Evolutionary conservation across 768 basidiomycete genomes (phyloP), one percentile per base, ranked within the genome.

Genomic region (Agaricus sinodeliciosus): DNA sequence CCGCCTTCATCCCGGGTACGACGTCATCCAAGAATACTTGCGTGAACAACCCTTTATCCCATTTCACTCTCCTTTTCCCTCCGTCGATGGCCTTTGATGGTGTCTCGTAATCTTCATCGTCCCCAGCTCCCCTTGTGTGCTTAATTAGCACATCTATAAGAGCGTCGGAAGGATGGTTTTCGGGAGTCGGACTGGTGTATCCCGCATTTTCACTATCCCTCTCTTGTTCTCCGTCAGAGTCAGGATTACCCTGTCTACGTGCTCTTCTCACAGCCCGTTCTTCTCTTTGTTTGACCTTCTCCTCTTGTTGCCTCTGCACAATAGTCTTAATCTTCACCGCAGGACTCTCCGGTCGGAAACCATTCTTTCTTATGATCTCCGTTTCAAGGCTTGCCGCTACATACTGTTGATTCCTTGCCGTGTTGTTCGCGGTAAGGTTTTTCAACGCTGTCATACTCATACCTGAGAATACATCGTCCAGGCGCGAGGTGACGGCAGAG

Each of bases 41-140:
- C 9, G 79, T 84, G 42, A 74, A 80, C 57, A 91, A 68, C 11
- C 84, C 84, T 44, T 73, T 73, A 61, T 90, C 79, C 90, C 90
- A 92, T 63, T 87, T 86, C 40, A 92, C 90, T 50, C 81, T 72
- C 62, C 83, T 78, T 61, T 69, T 67, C 44, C 69, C 68, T 16
- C 63, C 69, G 25, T 68, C 70, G 16, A 69, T 63, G 13, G 71
- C 64, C 64, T 79, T 81, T 49, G 66, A 49, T 34, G 88, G 87
- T 9, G 85, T 87, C 60, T 77, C 75, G 58, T 89, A 90, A 55
- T 89, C 88, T 59, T 85, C 89, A 25, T 90, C 87, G 22, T 93
- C 90, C 2, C 90, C 90, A 3, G 89, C 79, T 1, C 83, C 90
- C 60, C 82, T 71, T 48, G 64, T 67, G 67, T 90, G 86, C 56